These are phyloP conservation scores for Aureobasidium sp. DNA, from an alignment of 2,329 filamentous ascomycete species.

Conservation along the genomic window DNA sequence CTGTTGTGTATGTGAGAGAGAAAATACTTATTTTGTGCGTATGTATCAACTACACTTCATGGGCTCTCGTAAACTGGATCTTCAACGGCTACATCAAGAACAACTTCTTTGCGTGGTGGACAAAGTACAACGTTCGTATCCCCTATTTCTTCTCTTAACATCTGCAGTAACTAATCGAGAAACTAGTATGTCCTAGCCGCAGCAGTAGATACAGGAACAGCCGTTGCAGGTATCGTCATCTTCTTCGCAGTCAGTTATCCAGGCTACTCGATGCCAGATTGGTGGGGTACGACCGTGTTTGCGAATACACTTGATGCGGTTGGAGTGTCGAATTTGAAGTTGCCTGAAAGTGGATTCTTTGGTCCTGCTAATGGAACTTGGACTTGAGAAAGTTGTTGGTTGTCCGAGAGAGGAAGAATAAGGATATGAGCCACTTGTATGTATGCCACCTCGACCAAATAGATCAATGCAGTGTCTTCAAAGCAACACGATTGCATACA, in stretches of 20 bases:
- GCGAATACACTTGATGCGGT: slow-evolving; percentile 32
- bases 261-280: slow-evolving; percentile 24
- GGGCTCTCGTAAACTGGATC: slow-evolving; percentile 77
- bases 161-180: not conserved
- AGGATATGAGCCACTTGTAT: too few species aligned
- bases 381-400: not conserved
- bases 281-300: slow-evolving; percentile 26
- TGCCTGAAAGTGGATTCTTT: slow-evolving; percentile 56
- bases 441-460: too few species aligned
- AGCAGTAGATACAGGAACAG: slow-evolving; percentile 35
- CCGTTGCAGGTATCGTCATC: slow-evolving; percentile 34
- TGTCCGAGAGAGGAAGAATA: not conserved
- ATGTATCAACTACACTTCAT: slow-evolving; percentile 72
- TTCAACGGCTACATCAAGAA: slow-evolving; percentile 71
- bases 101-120: slow-evolving; percentile 67
- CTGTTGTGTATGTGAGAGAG: too few species aligned
- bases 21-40: too few species aligned
- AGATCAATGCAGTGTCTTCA: too few species aligned
- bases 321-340: slow-evolving; percentile 25
- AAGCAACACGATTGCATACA: too few species aligned
- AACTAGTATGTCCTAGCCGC: slow-evolving; percentile 34
- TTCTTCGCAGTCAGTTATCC: slow-evolving; percentile 37
- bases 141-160: slow-evolving; percentile 41
- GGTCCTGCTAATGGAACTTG: slow-evolving; percentile 39
- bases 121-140: slow-evolving; percentile 72